phyloP scores from a whole-genome alignment of 75 land plant species.

The Isoetes taiwanensis region DNA sequence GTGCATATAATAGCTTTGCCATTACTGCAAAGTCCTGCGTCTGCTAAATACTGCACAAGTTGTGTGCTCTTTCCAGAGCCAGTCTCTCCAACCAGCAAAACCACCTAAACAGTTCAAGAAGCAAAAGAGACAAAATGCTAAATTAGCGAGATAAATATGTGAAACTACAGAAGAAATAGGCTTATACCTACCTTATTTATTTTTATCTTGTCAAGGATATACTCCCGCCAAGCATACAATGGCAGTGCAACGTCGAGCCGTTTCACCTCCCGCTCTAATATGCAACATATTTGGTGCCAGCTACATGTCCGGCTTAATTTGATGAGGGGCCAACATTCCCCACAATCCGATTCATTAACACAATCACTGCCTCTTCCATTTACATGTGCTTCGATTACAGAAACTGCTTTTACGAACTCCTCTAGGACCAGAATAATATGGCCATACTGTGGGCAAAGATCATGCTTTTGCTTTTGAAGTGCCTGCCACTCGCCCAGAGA shows the following conservation, averaged over 20 bases:
- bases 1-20: constrained; percentile 55
- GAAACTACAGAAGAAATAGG: not conserved
- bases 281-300: constrained; percentile 23
- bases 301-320: too few relatives aligned
- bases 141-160: not conserved
- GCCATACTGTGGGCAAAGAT: constrained; percentile 21
- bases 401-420: constrained; percentile 10
- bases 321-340: too few relatives aligned
- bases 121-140: not conserved
- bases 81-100: constrained; percentile 71
- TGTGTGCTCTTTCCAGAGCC: constrained; percentile 91
- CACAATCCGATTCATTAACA: not conserved
- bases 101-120: constrained; percentile 26
- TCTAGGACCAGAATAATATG: constrained; percentile 14
- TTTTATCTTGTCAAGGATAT: constrained; percentile 24
- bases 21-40: constrained; percentile 36
- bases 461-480: constrained; percentile 17
- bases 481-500: not conserved
- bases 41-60: constrained; percentile 62
- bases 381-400: constrained; percentile 1
- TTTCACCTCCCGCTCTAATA: constrained; percentile 37
- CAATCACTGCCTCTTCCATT: not conserved
- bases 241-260: constrained; percentile 48
- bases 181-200: constrained; percentile 30
- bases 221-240: constrained; percentile 34